A percentile compares a stretch with the other conserved stretches of the same genome.
Conservation (phyloP, 148 eudicot species). For the Cornus kousa region DNA sequence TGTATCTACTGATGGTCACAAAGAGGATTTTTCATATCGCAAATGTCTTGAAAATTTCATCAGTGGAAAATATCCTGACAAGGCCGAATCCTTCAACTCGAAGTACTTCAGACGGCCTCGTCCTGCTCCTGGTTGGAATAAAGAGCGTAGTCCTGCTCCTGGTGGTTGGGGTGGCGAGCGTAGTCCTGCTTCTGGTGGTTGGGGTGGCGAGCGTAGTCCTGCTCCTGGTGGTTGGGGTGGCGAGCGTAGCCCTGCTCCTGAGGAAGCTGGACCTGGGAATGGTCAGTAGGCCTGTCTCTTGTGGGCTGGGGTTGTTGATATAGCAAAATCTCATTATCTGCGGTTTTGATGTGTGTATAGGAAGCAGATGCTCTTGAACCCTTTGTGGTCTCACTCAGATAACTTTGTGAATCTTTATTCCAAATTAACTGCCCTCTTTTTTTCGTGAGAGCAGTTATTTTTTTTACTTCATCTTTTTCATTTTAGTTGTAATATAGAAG, state of each 20-base stretch:
- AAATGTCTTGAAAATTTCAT: conserved; percentile 72
- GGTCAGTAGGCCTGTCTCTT: background rate
- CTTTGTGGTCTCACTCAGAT: background rate
- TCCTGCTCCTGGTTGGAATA: conserved; percentile 26
- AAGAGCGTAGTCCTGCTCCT: background rate
- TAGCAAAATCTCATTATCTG: background rate
- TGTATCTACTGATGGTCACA: conserved; percentile 64
- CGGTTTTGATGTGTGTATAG: background rate
- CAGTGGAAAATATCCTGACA: conserved; percentile 59
- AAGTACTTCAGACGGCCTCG: conserved; percentile 64
- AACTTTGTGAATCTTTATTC: background rate
- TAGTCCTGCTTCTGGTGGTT: background rate
- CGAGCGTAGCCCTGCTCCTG: conserved; percentile 6
- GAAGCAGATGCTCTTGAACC: background rate
- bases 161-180: background rate
- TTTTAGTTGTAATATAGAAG: background rate
- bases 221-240: background rate
- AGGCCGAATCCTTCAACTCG: conserved; percentile 52
- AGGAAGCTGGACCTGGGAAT: conserved; percentile 12
- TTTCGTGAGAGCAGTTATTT: background rate
- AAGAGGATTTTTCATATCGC: conserved; percentile 75
- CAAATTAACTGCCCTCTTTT: background rate
- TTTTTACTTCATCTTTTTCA: background rate
- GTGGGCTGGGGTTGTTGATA: too few relatives aligned
- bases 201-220: background rate